phyloP scores from a whole-genome alignment of 2,329 filamentous ascomycete species.

The Microsporum audouinii region DNA sequence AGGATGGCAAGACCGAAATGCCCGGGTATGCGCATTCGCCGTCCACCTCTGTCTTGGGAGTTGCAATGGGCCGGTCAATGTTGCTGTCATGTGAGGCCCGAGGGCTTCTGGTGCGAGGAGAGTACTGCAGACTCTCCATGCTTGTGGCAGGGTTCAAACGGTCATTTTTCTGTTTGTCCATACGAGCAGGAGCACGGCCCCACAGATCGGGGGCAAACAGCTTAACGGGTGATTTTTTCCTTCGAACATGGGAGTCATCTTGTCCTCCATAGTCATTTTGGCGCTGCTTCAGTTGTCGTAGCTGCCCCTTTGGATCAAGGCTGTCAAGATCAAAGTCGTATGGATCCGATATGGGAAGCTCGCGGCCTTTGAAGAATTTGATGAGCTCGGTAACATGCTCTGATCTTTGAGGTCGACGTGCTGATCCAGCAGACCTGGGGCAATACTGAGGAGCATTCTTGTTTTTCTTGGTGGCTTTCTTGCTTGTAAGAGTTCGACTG shows the following conservation, averaged over 20 bases:
- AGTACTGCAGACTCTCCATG: neutral
- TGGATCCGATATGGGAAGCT: conserved; percentile 13
- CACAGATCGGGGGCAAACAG: conserved; percentile 2
- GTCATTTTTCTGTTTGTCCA: neutral
- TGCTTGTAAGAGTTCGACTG: neutral
- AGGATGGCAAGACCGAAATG: conserved; percentile 11
- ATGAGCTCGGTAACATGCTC: conserved; percentile 28
- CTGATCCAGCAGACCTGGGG: conserved; percentile 24
- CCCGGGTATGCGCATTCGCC: conserved; percentile 11
- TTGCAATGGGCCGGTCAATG: neutral
- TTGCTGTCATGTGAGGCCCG: neutral
- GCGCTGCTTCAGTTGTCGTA: neutral
- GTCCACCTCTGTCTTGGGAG: conserved; percentile 7
- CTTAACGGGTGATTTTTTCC: neutral
- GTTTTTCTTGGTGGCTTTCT: neutral
- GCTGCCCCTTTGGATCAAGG: neutral
- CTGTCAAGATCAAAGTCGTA: neutral
- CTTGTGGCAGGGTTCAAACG: neutral
- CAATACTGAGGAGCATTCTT: conserved; percentile 6
- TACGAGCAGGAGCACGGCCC: neutral
- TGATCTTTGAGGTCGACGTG: conserved; percentile 21
- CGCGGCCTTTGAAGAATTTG: conserved; percentile 26
- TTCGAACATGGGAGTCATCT: neutral
- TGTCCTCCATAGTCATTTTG: neutral
- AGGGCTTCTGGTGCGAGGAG: neutral